A percentile compares a stretch with the other conserved stretches of the same genome.
phyloP scores from a whole-genome alignment of 345 rosid species.

The Triadica sebifera region DNA sequence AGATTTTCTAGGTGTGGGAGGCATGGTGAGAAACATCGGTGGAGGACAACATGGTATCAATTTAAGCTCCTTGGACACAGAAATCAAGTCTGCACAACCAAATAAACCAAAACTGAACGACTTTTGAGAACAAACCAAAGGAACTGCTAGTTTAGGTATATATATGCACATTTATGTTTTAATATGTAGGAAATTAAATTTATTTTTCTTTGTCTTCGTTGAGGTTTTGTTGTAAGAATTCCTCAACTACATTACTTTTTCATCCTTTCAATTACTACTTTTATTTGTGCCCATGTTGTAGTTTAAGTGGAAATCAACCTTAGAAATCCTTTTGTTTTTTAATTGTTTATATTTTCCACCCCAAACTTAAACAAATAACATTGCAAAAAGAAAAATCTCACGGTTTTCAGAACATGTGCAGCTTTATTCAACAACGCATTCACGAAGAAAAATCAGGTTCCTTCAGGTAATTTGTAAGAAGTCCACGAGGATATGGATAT shows the following conservation, averaged over 20 bases:
- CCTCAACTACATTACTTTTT: neutral
- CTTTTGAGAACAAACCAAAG: neutral
- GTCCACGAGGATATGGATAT: no score
- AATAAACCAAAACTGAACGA: conserved; percentile 10
- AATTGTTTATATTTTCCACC: no score
- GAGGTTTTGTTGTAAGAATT: neutral
- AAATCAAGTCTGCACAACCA: conserved; percentile 25
- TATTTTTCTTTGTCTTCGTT: neutral
- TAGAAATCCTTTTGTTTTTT: no score
- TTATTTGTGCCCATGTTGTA: no score
- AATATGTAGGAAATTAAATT: neutral
- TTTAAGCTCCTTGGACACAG: conserved; percentile 28
- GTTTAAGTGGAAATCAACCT: no score
- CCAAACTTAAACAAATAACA: no score
- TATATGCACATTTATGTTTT: neutral
- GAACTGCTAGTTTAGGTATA: conserved; percentile 11
- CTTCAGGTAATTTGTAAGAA: no score
- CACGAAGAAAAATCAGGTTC: no score
- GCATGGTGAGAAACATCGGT: conserved; percentile 23
- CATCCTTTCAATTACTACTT: neutral
- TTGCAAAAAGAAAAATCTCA: no score
- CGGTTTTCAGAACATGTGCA: no score
- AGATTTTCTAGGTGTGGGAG: conserved; percentile 20
- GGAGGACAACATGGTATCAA: conserved; percentile 31
- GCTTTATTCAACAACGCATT: no score